Evolutionary conservation across 169 alveolate species (phyloP).

Genomic region (Plasmodium fragile): DNA sequence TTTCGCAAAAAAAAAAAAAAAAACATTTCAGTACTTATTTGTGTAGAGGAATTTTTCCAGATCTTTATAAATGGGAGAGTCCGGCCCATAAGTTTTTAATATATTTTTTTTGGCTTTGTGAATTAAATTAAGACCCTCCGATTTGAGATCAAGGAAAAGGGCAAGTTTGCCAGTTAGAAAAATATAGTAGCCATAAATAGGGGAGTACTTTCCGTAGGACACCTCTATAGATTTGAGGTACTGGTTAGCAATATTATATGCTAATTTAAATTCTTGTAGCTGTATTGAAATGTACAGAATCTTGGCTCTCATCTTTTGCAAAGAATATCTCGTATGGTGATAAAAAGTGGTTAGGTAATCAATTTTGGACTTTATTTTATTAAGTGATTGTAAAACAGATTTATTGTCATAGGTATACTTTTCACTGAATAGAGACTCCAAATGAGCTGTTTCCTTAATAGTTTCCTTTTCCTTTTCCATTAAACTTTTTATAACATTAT

Average conservation of each 20-base stretch:
- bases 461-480: conserved; percentile 66
- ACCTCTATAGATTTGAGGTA: conserved; percentile 65
- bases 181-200: conserved; percentile 66
- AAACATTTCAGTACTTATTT: conserved; percentile 8
- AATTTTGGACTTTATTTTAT: conserved; percentile 66
- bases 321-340: conserved; percentile 64
- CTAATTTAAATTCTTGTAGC: conserved; percentile 64
- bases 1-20: too few species aligned
- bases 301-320: conserved; percentile 74
- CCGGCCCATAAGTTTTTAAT: conserved; percentile 66
- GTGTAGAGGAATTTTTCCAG: conserved; percentile 63
- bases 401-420: conserved; percentile 63
- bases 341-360: conserved; percentile 41
- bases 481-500: conserved; percentile 36
- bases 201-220: conserved; percentile 59
- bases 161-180: conserved; percentile 69
- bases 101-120: conserved; percentile 69
- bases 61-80: conserved; percentile 60
- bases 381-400: conserved; percentile 53
- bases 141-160: conserved; percentile 49
- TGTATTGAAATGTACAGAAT: conserved; percentile 67
- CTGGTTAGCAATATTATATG: conserved; percentile 64
- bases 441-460: conserved; percentile 22
- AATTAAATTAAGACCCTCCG: conserved; percentile 38
- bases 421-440: conserved; percentile 54